Conservation (phyloP, 495 filamentous ascomycete species). For the Echria macrotheca region DNA sequence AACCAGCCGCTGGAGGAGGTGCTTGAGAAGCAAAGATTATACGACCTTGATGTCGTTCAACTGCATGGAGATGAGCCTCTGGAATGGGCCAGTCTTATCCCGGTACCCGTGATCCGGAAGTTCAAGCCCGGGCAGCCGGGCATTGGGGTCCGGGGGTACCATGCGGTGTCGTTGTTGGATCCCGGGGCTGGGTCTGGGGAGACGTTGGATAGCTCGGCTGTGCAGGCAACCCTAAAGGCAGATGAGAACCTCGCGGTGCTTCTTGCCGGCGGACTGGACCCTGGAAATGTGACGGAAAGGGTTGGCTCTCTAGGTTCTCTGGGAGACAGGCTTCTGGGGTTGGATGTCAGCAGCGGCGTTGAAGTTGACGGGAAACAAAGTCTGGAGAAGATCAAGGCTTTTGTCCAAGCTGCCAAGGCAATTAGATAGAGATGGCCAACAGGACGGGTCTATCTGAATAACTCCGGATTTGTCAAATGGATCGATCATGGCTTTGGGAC, state of each 20-base stretch:
- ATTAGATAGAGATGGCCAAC: conserved; percentile 27
- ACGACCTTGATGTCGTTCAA: conserved; percentile 86
- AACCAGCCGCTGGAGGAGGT: conserved; percentile 82
- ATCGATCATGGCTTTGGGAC: too few relatives aligned
- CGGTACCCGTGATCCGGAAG: conserved; percentile 81
- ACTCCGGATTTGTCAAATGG: too few relatives aligned
- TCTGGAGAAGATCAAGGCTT: conserved; percentile 72
- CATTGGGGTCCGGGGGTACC: conserved; percentile 70
- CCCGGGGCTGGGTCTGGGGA: conserved; percentile 79
- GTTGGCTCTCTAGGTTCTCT: conserved; percentile 53
- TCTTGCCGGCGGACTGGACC: conserved; percentile 76
- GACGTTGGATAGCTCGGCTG: conserved; percentile 58
- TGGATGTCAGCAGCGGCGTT: conserved; percentile 93
- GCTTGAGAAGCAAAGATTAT: conserved; percentile 63
- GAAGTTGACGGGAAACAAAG: conserved; percentile 80
- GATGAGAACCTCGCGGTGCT: conserved; percentile 61
- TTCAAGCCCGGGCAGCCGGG: conserved; percentile 70
- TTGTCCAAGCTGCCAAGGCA: conserved; percentile 67
- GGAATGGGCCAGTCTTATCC: conserved; percentile 82
- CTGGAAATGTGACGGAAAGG: conserved; percentile 64
- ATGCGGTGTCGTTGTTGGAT: conserved; percentile 77
- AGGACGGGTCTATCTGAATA: not conserved
- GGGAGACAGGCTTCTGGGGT: conserved; percentile 60
- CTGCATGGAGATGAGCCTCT: conserved; percentile 87
- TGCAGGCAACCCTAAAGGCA: conserved; percentile 54